These are phyloP conservation scores for Irpex rosettiformis DNA, from an alignment of 1,284 basidiomycete genomes.

Conservation along the genomic window DNA sequence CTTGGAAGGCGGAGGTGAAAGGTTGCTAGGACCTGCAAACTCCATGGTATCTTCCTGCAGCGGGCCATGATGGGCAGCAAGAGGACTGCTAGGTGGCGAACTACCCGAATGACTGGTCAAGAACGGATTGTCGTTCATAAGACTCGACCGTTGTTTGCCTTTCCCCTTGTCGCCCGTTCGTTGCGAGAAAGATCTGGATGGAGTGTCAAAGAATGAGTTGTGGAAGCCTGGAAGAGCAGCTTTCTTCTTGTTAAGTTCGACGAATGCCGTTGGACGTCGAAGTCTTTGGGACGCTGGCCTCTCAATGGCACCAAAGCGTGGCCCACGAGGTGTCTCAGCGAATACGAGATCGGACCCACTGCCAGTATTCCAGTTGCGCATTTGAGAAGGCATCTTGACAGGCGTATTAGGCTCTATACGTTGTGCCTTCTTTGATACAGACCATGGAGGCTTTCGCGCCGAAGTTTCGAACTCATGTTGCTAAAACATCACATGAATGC, in stretches of 20 bases:
- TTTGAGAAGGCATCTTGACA: conserved; percentile 36
- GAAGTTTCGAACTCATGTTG: conserved; percentile 70
- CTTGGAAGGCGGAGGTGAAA: background rate
- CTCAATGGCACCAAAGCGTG: conserved; percentile 24
- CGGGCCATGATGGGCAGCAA: conserved; percentile 4
- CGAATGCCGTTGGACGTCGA: conserved; percentile 18
- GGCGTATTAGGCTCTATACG: conserved; percentile 38
- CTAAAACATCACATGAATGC: conserved; percentile 30
- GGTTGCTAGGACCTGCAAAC: conserved; percentile 1
- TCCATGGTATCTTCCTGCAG: conserved; percentile 11
- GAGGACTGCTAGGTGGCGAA: conserved; percentile 27
- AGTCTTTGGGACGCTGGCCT: background rate
- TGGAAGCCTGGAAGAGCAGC: conserved; percentile 31
- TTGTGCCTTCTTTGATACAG: conserved; percentile 35
- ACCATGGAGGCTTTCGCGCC: conserved; percentile 43
- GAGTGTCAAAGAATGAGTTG: conserved; percentile 29
- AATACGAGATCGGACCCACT: conserved; percentile 25
- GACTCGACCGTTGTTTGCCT: conserved; percentile 15
- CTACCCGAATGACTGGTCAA: conserved; percentile 7
- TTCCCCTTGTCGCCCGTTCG: conserved; percentile 21
- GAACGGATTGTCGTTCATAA: conserved; percentile 15
- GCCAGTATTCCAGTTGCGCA: conserved; percentile 33
- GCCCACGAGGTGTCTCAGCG: conserved; percentile 37
- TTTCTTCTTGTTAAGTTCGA: conserved; percentile 19
- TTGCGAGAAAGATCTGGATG: background rate